phyloP scores from a whole-genome alignment of 2,329 filamentous ascomycete species.

The Phaeophleospora eucalypticola region DNA sequence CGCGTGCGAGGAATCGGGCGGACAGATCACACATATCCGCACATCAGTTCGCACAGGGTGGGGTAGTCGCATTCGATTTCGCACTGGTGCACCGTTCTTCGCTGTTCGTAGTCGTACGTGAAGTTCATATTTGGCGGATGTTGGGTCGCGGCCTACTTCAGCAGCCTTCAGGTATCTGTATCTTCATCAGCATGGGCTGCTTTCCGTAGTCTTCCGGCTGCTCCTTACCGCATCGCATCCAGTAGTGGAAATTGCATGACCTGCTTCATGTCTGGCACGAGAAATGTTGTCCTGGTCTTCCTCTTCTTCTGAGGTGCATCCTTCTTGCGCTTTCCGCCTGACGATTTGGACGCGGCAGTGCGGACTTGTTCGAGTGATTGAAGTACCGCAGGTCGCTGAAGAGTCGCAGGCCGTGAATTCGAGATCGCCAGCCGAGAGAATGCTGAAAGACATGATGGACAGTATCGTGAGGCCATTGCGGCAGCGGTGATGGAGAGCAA shows the following conservation, averaged over 20 bases:
- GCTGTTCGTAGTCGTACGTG: constrained; percentile 76
- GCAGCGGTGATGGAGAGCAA: too few relatives aligned
- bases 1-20: constrained; percentile 71
- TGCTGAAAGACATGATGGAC: constrained; percentile 27
- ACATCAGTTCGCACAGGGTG: constrained; percentile 86
- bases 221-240: constrained; percentile 78
- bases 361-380: constrained; percentile 34
- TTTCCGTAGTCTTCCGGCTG: neutral
- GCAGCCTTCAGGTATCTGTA: constrained; percentile 83
- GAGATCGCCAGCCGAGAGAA: constrained; percentile 12
- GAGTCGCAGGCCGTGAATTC: constrained; percentile 14
- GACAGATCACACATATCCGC: constrained; percentile 84
- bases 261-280: constrained; percentile 58
- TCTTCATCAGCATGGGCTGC: neutral
- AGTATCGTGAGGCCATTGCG: constrained; percentile 23
- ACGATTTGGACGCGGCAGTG: constrained; percentile 36
- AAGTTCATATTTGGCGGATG: constrained; percentile 79
- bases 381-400: constrained; percentile 17
- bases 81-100: constrained; percentile 81
- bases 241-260: constrained; percentile 74
- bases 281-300: constrained; percentile 64
- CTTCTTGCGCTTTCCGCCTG: constrained; percentile 42
- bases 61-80: constrained; percentile 82
- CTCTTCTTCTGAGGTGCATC: constrained; percentile 57
- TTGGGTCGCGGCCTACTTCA: constrained; percentile 78